Base-by-base conservation (phyloP, 768 basidiomycete genomes). In the Suillus luteus region DNA sequence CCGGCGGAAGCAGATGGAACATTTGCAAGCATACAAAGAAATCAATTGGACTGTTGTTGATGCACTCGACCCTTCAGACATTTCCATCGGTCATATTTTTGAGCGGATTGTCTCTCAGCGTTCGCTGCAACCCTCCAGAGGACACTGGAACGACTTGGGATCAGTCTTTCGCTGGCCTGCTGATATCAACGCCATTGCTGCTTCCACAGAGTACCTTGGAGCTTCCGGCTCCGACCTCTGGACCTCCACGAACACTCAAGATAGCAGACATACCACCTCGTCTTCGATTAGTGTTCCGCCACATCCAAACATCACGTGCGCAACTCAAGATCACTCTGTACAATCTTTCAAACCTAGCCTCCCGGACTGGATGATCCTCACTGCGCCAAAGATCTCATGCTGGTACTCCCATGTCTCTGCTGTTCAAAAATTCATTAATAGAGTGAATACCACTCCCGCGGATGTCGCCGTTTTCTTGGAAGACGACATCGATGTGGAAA, bases 401-500 rank as follows among this genome's bases (percentile, higher is more conserved):
- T 91, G 88, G 88, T 77, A 86, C 68, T 91, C 90, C 1, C 90
- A 92, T 71, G 65, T 86, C 12, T 79, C 76, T 37, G 78, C 82
- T 41, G 82, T 91, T 37, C 81, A 77, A 24, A 75, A 65, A 3
- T 78, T 88, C 40, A 71, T 78, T 14, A 68, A 71, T 11, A 74
- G 51, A 76, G 78, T 63, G 60, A 70, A 62, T 55, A 64, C 35
- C 52, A 70, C 52, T 17, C 59, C 55, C 4, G 68, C 77, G 62
- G 78, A 78, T 11, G 77, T 83, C 2, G 78, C 80, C 0, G 62
- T 92, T 10, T 79, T 92, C n/a, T 77, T 92, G 8, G 91, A 92
- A 73, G 92, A 92, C 70, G 92, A 93, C 66, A 77, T 93, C 11
- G 89, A 93, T 70, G 87, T 92, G 84, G 91, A 93, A 75, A 77